Percentiles rank a stretch among this genome's conserved stretches.
These are phyloP conservation scores for Hibiscus mutabilis DNA, from an alignment of 345 rosid species.

Conservation along the genomic window DNA sequence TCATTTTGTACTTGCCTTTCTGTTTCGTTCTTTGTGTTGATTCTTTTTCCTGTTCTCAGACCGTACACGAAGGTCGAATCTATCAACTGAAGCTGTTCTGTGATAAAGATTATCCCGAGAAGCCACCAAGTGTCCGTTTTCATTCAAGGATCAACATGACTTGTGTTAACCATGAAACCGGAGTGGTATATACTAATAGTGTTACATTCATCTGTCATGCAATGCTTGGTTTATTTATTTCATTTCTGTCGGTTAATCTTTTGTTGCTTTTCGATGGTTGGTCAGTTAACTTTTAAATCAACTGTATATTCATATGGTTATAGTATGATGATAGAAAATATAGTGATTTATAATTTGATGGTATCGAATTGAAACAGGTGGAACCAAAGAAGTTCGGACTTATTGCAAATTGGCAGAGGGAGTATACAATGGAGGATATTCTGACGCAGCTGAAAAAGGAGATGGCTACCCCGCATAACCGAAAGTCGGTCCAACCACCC, in stretches of 20 bases:
- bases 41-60: conserved; percentile 31
- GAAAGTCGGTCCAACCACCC: conserved; percentile 76
- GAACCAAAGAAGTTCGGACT: conserved; percentile 65
- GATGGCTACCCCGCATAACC: conserved; percentile 63
- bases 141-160: too few species aligned
- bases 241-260: not conserved
- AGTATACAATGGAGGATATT: conserved; percentile 74
- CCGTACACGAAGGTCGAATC: conserved; percentile 93
- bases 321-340: not conserved
- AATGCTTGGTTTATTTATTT: not conserved
- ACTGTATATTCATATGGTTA: not conserved
- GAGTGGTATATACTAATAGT: conserved; percentile 24
- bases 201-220: not conserved
- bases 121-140: conserved; percentile 89
- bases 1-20: not conserved
- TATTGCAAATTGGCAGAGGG: conserved; percentile 72
- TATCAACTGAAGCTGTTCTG: conserved; percentile 97
- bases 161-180: conserved; percentile 94
- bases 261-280: not conserved
- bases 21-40: not conserved
- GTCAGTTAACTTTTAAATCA: not conserved
- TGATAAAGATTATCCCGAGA: conserved; percentile 94
- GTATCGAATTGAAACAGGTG: conserved; percentile 33
- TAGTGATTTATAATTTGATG: not conserved
- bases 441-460: conserved; percentile 69